Base-by-base conservation (phyloP, 352 stramenopile species). In the Globisporangium cederbergense region DNA sequence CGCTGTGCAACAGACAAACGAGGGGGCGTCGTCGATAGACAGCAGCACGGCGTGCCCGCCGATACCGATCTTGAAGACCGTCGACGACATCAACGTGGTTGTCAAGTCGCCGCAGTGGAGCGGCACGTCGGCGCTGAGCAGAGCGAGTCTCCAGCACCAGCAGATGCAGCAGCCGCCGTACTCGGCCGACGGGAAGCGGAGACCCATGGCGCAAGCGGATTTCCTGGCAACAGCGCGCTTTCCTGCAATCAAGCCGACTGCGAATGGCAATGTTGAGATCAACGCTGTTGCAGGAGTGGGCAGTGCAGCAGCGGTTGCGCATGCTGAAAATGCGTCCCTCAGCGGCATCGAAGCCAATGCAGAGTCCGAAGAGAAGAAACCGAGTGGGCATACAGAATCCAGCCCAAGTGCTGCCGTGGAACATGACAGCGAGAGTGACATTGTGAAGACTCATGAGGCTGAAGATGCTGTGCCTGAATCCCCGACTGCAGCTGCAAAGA, bases 21-120 rank as follows among this genome's bases (percentile, higher is more conserved):
- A 18, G 11, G n/a, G 3, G 47, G 20, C 50, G 30, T 40, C 50
- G 9, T 54, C 47, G 32, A 18, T 16, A 38, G 10, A 13, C n/a
- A 36, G 22, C 3, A 13, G 11, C 2, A 18, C 1, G 42, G 13
- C 22, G 50, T 25, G 45, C 28, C 30, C 52, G 25, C 38, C 55
- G 5, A 13, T 20, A 34, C 52, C 28, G 46, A 40, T 51, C 28
- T 25, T 50, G 6, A 50, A 62, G 11, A 50, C 70, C 1, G 70
- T 73, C 32, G 70, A 76, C 43, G 70, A 76, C 46, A 76, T 76
- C 20, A 54, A 63, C 38, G 70, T 76, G 45, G 51, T 18, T 8
- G 13, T 58, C n/a, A 67, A 70, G 43, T 34, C 66, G n/a, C 68
- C 66, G 28, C 46, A 51, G 13, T 73, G 64, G 65, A 47, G 47